Evolutionary conservation across 1,139 yeast species (phyloP).

Genomic region (Saccharomyces pastorianus): DNA sequence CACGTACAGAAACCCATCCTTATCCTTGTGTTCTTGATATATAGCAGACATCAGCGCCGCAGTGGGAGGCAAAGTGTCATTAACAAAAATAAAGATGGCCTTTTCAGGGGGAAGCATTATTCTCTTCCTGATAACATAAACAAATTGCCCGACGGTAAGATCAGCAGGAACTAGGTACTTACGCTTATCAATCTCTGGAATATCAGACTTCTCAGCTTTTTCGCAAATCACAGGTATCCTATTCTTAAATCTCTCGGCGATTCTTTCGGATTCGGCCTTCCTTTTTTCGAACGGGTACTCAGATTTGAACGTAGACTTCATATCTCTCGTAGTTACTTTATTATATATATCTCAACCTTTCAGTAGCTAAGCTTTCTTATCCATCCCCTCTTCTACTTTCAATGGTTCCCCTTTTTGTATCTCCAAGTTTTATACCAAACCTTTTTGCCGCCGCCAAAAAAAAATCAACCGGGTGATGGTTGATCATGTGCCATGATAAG

Average conservation of each 20-base stretch:
- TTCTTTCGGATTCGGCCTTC: conserved; percentile 90
- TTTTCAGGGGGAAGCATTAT: conserved; percentile 93
- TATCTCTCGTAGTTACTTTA: conserved; percentile 6
- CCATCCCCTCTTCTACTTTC: conserved; percentile 4
- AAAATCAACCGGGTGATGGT: not conserved
- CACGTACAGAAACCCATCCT: conserved; percentile 92
- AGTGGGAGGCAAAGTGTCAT: conserved; percentile 94
- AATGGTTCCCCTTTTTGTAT: conserved; percentile 4
- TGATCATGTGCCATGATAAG: not conserved
- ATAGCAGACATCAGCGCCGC: conserved; percentile 93
- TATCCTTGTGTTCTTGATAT: conserved; percentile 93
- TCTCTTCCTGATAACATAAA: conserved; percentile 91
- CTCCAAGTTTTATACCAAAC: not conserved
- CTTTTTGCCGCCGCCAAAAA: not conserved
- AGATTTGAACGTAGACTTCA: conserved; percentile 32
- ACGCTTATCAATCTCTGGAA: conserved; percentile 93
- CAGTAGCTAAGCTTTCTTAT: not conserved
- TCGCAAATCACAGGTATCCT: conserved; percentile 96
- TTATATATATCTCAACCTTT: conserved; percentile 2
- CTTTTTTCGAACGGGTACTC: conserved; percentile 61
- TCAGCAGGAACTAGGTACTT: conserved; percentile 95
- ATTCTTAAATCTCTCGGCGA: conserved; percentile 80
- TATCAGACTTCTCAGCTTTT: conserved; percentile 93
- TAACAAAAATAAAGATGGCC: conserved; percentile 94
- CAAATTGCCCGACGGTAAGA: conserved; percentile 94